Evolutionary conservation across 495 filamentous ascomycete genomes (phyloP), one percentile per base, ranked within the genome.

Genomic region (Penicillium tannophilum): DNA sequence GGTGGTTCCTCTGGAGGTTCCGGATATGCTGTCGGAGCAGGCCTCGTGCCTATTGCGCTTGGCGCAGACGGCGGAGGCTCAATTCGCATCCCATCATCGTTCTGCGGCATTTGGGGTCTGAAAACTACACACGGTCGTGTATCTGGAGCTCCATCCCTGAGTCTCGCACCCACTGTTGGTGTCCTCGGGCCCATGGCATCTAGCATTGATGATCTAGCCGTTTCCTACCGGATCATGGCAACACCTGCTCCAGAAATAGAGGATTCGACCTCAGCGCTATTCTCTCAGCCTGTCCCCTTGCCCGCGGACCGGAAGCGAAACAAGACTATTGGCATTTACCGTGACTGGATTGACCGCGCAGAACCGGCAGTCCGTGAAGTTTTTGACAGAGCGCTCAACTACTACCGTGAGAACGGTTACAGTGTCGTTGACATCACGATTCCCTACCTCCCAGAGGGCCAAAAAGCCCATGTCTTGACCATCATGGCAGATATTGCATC

Each of bases 11-110:
- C 92, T 0, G 90, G 91, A 7, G 93, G 93, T 5, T 85, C 86
- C 24, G 93, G 84, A 1, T 96, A 93, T 55, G 85, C 89, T 42
- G 84, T 96, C 35, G 78, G 83, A 10, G 79, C 86, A 6, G 93
- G 92, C 1, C 68, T 97, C 11, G 79, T 95, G 4, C 92, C 92
- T 14, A 86, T 98, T 60, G 86, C 89, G 6, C 75, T 96, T 9
- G 93, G 91, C 33, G 88, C 88, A 3, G 93, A 98, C 69, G 90
- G 91, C 9, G 93, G 93, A 23, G 93, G 93, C 50, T 91, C 87
- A 55, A 86, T 96, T 55, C 84, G 93, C 10, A 84, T 96, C 52
- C 93, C 93, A 0, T 76, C 90, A 1, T 82, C 85, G 24, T 96
- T 89, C 74, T 95, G 91, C 68, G 93, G 93, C 35, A 75, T 91